A percentile compares a stretch with the other conserved stretches of the same genome.
Evolutionary conservation across 2,329 filamentous ascomycete genomes (phyloP).

Genomic region (Trichoderma simmonsii): DNA sequence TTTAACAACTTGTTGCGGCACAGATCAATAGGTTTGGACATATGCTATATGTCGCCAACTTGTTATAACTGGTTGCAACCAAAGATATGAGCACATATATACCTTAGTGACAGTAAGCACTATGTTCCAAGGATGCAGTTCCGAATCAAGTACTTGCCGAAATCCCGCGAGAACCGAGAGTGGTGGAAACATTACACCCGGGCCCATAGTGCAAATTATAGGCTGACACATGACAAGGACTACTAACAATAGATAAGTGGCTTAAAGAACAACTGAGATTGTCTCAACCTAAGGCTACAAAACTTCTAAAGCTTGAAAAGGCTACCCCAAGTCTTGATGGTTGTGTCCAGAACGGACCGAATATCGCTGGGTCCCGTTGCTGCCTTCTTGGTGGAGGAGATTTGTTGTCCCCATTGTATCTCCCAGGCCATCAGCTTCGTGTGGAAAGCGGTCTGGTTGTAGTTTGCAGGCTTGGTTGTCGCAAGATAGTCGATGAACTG

Average conservation of each 20-base stretch:
- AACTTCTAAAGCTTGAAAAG: neutral
- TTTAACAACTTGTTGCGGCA: neutral
- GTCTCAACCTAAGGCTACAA: neutral
- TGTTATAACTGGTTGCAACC: neutral
- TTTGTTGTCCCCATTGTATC: constrained; percentile 11
- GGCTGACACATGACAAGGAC: neutral
- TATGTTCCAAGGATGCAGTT: neutral
- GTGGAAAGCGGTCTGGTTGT: constrained; percentile 19
- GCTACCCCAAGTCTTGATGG: neutral
- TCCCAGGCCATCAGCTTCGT: constrained; percentile 11
- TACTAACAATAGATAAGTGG: neutral
- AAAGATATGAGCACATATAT: no score
- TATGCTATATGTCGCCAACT: neutral
- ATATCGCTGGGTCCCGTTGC: neutral
- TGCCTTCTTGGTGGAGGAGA: neutral
- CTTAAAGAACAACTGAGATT: neutral
- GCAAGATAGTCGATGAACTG: constrained; percentile 42
- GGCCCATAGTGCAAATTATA: neutral
- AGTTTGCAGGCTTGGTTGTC: constrained; percentile 9
- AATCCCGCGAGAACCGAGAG: neutral
- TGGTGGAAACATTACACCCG: neutral
- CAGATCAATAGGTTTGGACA: neutral
- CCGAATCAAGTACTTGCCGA: neutral
- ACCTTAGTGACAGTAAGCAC: neutral
- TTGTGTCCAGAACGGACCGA: neutral